phyloP scores from a whole-genome alignment of 495 filamentous ascomycete species.

The Neurospora sp. region DNA sequence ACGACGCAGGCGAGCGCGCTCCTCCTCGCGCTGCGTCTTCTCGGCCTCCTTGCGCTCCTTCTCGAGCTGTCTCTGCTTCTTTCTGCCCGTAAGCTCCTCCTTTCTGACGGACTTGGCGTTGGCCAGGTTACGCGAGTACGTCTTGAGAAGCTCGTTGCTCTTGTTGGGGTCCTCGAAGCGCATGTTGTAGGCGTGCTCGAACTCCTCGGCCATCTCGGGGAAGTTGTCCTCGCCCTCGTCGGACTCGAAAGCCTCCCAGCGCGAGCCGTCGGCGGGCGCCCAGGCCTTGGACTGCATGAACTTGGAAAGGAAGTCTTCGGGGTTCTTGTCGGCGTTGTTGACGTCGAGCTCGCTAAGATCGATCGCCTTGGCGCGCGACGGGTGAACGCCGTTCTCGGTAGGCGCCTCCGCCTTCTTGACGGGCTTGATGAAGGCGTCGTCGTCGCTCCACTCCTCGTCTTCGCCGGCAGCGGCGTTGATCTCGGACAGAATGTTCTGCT shows the following conservation, averaged over 20 bases:
- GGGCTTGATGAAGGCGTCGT: slow-evolving; percentile 59
- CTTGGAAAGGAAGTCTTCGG: slow-evolving; percentile 80
- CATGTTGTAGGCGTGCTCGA: slow-evolving; percentile 92
- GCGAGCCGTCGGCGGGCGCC: slow-evolving; percentile 50
- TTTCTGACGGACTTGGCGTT: slow-evolving; percentile 72
- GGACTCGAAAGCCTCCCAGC: slow-evolving; percentile 73
- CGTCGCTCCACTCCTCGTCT: slow-evolving; percentile 54
- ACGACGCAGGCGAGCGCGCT: slow-evolving; percentile 72
- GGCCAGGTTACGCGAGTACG: slow-evolving; percentile 78
- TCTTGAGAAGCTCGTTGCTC: slow-evolving; percentile 71
- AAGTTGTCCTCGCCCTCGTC: slow-evolving; percentile 78
- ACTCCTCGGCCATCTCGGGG: slow-evolving; percentile 68
- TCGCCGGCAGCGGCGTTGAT: slow-evolving; percentile 56
- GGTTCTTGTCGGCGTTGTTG: slow-evolving; percentile 76
- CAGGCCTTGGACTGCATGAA: slow-evolving; percentile 86
- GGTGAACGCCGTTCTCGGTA: slow-evolving; percentile 29
- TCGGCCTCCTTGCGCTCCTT: slow-evolving; percentile 67
- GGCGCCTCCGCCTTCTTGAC: slow-evolving; percentile 37
- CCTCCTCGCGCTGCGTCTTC: slow-evolving; percentile 63
- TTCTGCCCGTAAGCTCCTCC: slow-evolving; percentile 65
- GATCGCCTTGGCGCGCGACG: slow-evolving; percentile 35
- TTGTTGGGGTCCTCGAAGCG: slow-evolving; percentile 86
- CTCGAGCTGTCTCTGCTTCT: slow-evolving; percentile 67
- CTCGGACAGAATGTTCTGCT: slow-evolving; percentile 62
- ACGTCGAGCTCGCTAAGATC: slow-evolving; percentile 52